Evolutionary conservation across 2,329 filamentous ascomycete species (phyloP).

Genomic region (Paracorniculantispora psalliotae): DNA sequence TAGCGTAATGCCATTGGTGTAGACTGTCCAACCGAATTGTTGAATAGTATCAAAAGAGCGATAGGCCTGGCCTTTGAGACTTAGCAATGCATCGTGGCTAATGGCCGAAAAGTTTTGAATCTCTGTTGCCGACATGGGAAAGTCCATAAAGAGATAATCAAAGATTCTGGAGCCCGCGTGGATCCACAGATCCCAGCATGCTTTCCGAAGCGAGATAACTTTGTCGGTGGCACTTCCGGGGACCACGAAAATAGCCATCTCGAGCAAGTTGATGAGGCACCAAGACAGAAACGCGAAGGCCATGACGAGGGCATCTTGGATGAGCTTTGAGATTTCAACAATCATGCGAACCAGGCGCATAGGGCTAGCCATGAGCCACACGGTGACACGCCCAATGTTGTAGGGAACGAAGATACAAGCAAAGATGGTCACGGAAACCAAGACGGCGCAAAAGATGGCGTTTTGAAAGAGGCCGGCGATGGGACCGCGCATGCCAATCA

Average conservation of each 20-base stretch:
- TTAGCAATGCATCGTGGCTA: slow-evolving; percentile 64
- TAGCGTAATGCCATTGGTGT: slow-evolving; percentile 37
- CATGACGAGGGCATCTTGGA: slow-evolving; percentile 71
- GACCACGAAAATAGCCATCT: slow-evolving; percentile 32
- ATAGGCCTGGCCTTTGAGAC: slow-evolving; percentile 51
- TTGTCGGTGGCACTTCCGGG: slow-evolving; percentile 27
- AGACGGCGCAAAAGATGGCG: slow-evolving; percentile 84
- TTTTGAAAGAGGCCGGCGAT: slow-evolving; percentile 89
- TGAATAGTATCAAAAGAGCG: slow-evolving; percentile 36
- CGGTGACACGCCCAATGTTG: slow-evolving; percentile 77
- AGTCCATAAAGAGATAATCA: slow-evolving; percentile 45
- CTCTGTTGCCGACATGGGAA: slow-evolving; percentile 53
- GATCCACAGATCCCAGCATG: slow-evolving; percentile 38
- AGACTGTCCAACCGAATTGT: slow-evolving; percentile 37
- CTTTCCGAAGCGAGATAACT: slow-evolving; percentile 30
- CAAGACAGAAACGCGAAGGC: slow-evolving; percentile 52
- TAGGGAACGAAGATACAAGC: slow-evolving; percentile 88
- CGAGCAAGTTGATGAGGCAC: slow-evolving; percentile 34
- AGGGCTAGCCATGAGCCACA: slow-evolving; percentile 77
- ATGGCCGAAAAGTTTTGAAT: slow-evolving; percentile 72
- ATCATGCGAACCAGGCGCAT: slow-evolving; percentile 68
- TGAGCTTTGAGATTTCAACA: slow-evolving; percentile 69
- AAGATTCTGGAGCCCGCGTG: slow-evolving; percentile 44
- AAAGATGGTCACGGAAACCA: slow-evolving; percentile 83
- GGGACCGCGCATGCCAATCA: slow-evolving; percentile 94